These are phyloP conservation scores for Coemansia sp. DNA, from an alignment of 192 early-diverging fungal species.

Conservation along the genomic window DNA sequence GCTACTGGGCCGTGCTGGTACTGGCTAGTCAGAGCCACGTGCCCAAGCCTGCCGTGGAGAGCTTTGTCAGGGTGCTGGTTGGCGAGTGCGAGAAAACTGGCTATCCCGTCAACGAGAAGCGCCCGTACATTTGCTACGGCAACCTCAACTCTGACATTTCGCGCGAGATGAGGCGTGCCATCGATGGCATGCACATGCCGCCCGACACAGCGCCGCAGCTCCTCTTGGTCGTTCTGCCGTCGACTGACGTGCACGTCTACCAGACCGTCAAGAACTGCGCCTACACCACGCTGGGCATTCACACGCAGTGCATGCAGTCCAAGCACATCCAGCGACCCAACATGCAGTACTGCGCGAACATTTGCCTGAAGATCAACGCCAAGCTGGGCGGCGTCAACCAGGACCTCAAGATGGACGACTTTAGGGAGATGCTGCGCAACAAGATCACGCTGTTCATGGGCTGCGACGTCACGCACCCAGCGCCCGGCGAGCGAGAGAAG, in stretches of 20 bases:
- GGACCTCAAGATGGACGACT: conserved; percentile 53
- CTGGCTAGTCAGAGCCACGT: conserved; percentile 65
- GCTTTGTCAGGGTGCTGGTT: conserved; percentile 78
- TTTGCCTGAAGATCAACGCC: conserved; percentile 91
- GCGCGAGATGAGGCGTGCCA: conserved; percentile 69
- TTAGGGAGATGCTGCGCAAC: conserved; percentile 56
- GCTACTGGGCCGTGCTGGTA: conserved; percentile 82
- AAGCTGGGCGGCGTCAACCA: conserved; percentile 92
- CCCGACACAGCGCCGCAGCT: conserved; percentile 71
- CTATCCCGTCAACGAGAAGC: conserved; percentile 59
- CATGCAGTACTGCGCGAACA: conserved; percentile 93
- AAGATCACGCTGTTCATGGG: conserved; percentile 91
- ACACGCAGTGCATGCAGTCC: conserved; percentile 89
- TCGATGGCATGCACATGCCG: conserved; percentile 66
- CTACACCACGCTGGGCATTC: conserved; percentile 88
- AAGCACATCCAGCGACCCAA: conserved; percentile 77
- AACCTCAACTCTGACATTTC: conserved; percentile 69
- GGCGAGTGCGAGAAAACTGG: conserved; percentile 75
- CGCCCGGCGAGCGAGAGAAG: conserved; percentile 63
- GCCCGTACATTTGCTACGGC: conserved; percentile 51
- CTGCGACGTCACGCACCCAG: conserved; percentile 89
- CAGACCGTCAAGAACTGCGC: conserved; percentile 85
- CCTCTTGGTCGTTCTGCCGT: conserved; percentile 79
- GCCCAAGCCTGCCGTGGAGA: conserved; percentile 58
- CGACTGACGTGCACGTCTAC: conserved; percentile 79